Conservation (phyloP, 352 stramenopile genomes). For the Globisporangium rhizosaccharum region DNA sequence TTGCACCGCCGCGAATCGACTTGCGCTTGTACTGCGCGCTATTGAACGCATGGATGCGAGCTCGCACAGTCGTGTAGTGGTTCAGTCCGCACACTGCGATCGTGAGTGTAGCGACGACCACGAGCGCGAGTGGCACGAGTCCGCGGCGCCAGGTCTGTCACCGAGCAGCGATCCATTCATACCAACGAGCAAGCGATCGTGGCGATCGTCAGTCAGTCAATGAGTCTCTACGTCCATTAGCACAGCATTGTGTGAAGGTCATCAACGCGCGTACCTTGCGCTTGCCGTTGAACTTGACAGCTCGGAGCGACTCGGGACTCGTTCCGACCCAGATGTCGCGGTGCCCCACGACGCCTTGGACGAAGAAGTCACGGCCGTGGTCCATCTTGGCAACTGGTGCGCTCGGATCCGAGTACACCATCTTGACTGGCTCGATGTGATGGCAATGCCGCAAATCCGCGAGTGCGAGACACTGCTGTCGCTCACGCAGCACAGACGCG, state of each 20-base stretch:
- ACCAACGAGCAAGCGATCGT: not conserved
- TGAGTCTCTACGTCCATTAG: not conserved
- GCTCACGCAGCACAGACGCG: no score
- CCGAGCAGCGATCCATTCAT: not conserved
- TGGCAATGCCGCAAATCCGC: no score
- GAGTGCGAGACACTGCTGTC: no score
- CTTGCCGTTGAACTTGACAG: conserved; percentile 6
- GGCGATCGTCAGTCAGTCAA: not conserved
- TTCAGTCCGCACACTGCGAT: conserved; percentile 4
- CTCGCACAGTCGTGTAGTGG: conserved; percentile 2
- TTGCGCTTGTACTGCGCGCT: conserved; percentile 19
- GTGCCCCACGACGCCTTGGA: conserved; percentile 7
- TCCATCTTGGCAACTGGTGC: conserved; percentile 3
- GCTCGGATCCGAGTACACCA: not conserved
- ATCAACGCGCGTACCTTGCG: conserved; percentile 4
- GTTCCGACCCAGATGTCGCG: conserved; percentile 4
- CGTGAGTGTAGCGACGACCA: not conserved
- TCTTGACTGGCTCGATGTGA: no score
- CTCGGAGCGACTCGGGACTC: not conserved
- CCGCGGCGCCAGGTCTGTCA: conserved; percentile 6
- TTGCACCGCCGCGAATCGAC: conserved; percentile 34
- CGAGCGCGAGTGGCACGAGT: not conserved
- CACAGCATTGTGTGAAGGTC: no score
- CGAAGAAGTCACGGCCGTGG: conserved; percentile 11
- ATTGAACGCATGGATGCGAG: conserved; percentile 23